Conservation (phyloP, 2,329 filamentous ascomycete genomes). For the Aureobasidium melanogenum region DNA sequence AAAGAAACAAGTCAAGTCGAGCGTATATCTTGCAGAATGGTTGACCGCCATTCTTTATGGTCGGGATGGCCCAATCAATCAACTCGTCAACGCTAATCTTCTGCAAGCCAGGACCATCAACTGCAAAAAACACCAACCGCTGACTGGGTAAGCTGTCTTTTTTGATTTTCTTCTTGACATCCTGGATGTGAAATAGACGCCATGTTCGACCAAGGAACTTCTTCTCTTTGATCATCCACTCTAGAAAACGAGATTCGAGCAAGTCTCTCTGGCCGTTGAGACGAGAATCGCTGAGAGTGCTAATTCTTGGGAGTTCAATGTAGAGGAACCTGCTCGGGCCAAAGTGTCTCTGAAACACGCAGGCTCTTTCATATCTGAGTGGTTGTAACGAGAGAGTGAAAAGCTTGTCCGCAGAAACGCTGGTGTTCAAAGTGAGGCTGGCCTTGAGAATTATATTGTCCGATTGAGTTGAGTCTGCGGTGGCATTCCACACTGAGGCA, state of each 20-base stretch:
- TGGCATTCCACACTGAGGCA: not conserved
- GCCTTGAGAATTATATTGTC: constrained; percentile 6
- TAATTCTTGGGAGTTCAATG: constrained; percentile 27
- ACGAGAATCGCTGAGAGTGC: constrained; percentile 10
- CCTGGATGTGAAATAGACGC: constrained; percentile 31
- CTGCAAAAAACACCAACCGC: constrained; percentile 20
- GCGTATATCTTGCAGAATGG: constrained; percentile 34
- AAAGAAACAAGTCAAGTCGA: constrained; percentile 34
- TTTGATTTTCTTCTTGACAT: constrained; percentile 20
- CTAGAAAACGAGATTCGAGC: constrained; percentile 20
- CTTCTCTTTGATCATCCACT: constrained; percentile 30
- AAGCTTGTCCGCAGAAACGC: constrained; percentile 7
- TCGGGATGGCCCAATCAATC: constrained; percentile 33
- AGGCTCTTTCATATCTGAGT: constrained; percentile 15
- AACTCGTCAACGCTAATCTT: constrained; percentile 22
- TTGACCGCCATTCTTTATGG: constrained; percentile 27
- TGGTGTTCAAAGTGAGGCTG: not conserved
- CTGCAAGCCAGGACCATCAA: constrained; percentile 15
- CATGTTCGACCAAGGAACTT: constrained; percentile 34
- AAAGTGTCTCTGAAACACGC: constrained; percentile 21
- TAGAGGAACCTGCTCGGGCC: constrained; percentile 35
- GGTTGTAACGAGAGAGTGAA: constrained; percentile 18
- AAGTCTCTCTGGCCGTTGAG: constrained; percentile 18
- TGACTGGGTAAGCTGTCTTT: constrained; percentile 4
- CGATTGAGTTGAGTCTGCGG: not conserved